Conservation (phyloP, 805 yeast genomes). For the Huiozyma sinensis region DNA sequence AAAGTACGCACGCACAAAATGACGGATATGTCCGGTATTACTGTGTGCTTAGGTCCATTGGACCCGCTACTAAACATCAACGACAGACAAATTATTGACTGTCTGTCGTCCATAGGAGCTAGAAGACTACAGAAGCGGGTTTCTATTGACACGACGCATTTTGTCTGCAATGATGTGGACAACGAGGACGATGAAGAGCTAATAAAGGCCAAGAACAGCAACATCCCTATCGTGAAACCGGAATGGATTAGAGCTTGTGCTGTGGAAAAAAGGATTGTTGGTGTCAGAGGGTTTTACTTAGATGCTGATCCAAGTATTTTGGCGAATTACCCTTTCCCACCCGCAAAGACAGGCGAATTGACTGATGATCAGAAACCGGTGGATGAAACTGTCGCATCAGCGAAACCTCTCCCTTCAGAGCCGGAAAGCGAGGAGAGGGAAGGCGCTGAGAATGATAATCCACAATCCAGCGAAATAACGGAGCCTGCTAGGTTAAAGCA, state of each 20-base stretch:
- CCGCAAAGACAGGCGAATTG: constrained; percentile 10
- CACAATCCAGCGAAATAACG: constrained; percentile 3
- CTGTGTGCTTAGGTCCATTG: constrained; percentile 79
- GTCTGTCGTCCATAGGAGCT: constrained; percentile 69
- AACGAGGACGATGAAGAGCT: constrained; percentile 38
- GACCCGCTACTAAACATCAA: constrained; percentile 41
- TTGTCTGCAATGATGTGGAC: constrained; percentile 38
- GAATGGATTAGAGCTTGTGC: constrained; percentile 97
- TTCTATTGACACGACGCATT: constrained; percentile 88
- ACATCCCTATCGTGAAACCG: constrained; percentile 89
- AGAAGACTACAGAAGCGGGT: constrained; percentile 65
- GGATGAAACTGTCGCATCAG: constrained; percentile 21
- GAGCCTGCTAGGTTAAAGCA: constrained; percentile 5
- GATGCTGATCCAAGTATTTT: constrained; percentile 40
- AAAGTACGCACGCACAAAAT: constrained; percentile 81
- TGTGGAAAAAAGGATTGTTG: constrained; percentile 76
- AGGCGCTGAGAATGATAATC: no score
- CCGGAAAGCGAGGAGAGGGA: constrained; percentile 3
- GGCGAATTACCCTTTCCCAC: constrained; percentile 36
- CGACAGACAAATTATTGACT: constrained; percentile 45
- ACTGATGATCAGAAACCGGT: constrained; percentile 12
- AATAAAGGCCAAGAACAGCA: constrained; percentile 69
- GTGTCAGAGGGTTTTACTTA: constrained; percentile 78
- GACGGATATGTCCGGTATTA: constrained; percentile 91
- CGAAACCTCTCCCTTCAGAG: constrained; percentile 2